A percentile compares a stretch with the other conserved stretches of the same genome.
Conservation (phyloP, 805 yeast species). For the Jamesozyma lodderae region DNA sequence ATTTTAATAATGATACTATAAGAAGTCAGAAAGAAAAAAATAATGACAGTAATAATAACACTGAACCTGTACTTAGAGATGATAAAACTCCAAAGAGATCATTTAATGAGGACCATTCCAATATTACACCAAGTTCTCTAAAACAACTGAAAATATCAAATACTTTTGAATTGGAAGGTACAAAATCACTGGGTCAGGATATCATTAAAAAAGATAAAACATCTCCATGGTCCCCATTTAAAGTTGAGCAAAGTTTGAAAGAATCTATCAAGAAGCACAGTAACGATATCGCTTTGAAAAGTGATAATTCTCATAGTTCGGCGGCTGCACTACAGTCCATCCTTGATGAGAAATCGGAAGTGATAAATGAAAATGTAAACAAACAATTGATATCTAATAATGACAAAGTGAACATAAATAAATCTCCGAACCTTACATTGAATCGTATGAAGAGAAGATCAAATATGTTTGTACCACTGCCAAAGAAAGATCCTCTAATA, state of each 20-base stretch:
- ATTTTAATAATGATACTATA: background rate
- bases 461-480: constrained; percentile 30
- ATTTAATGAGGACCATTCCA: constrained; percentile 4
- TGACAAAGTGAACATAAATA: background rate
- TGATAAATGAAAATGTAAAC: background rate
- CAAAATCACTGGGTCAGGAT: too few species aligned
- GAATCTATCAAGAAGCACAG: background rate
- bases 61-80: background rate
- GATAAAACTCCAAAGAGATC: constrained; percentile 4
- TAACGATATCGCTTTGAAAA: background rate
- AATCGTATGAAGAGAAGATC: constrained; percentile 20
- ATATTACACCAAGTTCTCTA: constrained; percentile 15
- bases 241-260: constrained; percentile 14
- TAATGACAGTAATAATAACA: background rate
- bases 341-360: background rate
- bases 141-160: background rate
- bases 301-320: background rate
- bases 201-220: constrained; percentile 4
- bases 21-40: background rate
- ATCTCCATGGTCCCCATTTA: constrained; percentile 26
- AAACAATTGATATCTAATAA: background rate
- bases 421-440: constrained; percentile 4
- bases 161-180: background rate
- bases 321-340: background rate
- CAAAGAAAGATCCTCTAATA: constrained; percentile 28